Evolutionary conservation across 2,329 filamentous ascomycete species (phyloP), one percentile per base, ranked within the genome.

Genomic region (Pseudocercospora pini-densiflorae): DNA sequence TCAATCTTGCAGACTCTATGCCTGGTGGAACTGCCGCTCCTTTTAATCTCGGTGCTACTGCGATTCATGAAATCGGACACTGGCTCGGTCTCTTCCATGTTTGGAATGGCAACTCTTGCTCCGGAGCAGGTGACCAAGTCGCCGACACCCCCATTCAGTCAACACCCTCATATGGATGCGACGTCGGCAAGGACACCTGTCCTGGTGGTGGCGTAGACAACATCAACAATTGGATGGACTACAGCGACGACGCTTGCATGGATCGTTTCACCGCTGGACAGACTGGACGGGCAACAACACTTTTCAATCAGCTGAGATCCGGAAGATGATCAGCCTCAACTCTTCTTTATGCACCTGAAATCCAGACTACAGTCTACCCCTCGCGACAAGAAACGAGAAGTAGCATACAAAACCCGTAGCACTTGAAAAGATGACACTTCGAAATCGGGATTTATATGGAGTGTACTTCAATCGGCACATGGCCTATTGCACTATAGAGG

Each of bases 1-100:
- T 84, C 68, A 77, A 86, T 51, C 79, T 85, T 27, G 82, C 83
- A 10, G 79, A 79, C 62, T 85, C 83, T 5, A 84, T 87, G 81
- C 84, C 85, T 6, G 80, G 79, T 23, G 83, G 83, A 24, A 67
- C 75, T 33, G 74, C 83, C 47, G 70, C 75, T 16, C 80, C 81
- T 16, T 87, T 85, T 74, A 78, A 81, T 70, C 64, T 71, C 43
- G 80, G 80, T 27, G 77, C 73, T 69, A 81, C 79, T 1, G 79
- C 79, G 5, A 79, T 79, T 7, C 80, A 81, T 70, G 80, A 82
- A 68, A 77, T 79, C 21, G 80, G 80, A 6, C 80, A 82, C 68
- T 82, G 79, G 79, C 60, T 81, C 36, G 79, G 80, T 10, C 70
- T 82, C 40, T 71, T 80, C 59, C 80, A 82, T 70, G 78, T 77